Base-by-base conservation (phyloP, 73 alveolate genomes). In the Effrenium voratum region DNA sequence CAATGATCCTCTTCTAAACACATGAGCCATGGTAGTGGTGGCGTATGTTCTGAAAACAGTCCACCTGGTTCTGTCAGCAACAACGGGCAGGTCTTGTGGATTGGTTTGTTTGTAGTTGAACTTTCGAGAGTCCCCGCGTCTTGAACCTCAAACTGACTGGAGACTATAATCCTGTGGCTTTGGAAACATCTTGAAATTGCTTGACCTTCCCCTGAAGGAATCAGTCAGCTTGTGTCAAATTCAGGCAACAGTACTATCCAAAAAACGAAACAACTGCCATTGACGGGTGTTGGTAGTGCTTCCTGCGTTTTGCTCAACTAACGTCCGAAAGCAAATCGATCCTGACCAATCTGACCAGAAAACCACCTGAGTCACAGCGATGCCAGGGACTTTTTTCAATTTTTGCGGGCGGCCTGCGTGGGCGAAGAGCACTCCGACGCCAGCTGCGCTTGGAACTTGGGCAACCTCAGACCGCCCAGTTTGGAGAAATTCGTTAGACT, bases 361-460 rank as follows among this genome's bases (percentile, higher is more conserved):
- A 55, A 12, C 22, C 68, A 55, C 22, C 68, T 55, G 12, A 55
- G 12, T 55, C 22, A 15, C 68, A 12, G 22, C 30, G 30, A 55
- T 15, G 22, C 68, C 22, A 12, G 30, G 22, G 22, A 12, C 68
- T 63, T 36, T 30, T 28, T 30, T 40, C 15, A 5, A n/a, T 40
- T 63, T 26, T 30, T 24, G 41, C 79, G 76, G 38, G 38, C 41
- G 68, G n/a, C 95, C 95, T 86, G 95, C 49, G 60, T 86, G 36
- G 60, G 70, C 43, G 95, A 40, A 3, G 82, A 40, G 55, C 95
- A 86, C 38, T 86, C 83, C 3, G 95, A 83, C 19, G 95, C 95
- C 46, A 86, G 95, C 44, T 86, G 95, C 10, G 83, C 83, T 2
- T 38, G 95, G 49, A 86, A 86, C 66, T 86, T 86, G 49, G 95